Conservation (phyloP, 208 protist species). For the Angomonas deanei region DNA sequence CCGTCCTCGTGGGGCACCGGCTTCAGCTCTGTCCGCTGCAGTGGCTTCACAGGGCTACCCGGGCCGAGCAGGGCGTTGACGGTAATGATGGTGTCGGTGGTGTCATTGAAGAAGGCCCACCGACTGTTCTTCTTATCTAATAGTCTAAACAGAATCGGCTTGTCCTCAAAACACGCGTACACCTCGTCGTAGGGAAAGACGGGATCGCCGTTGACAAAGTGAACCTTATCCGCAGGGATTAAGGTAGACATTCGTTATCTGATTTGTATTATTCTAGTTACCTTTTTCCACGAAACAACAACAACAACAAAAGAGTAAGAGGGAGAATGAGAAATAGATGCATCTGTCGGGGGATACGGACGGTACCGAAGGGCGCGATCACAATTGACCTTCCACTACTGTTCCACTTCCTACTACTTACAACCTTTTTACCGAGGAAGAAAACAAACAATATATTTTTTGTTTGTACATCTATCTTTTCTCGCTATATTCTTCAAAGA, state of each 20-base stretch:
- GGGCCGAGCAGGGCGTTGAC: slow-evolving; percentile 19
- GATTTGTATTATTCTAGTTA: neutral
- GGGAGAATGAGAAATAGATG: too few species aligned
- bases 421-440: too few species aligned
- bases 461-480: too few species aligned
- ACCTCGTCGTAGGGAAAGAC: slow-evolving; percentile 18
- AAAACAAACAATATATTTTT: too few species aligned
- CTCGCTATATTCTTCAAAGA: too few species aligned
- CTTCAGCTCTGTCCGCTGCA: slow-evolving; percentile 25
- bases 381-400: too few species aligned
- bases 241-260: neutral
- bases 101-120: slow-evolving; percentile 66
- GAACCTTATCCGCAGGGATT: slow-evolving; percentile 14
- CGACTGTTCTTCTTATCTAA: slow-evolving; percentile 20
- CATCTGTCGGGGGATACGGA: too few species aligned
- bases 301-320: neutral
- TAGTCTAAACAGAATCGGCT: slow-evolving; percentile 48
- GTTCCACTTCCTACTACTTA: too few species aligned
- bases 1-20: neutral
- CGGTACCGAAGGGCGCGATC: too few species aligned
- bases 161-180: slow-evolving; percentile 42
- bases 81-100: slow-evolving; percentile 28
- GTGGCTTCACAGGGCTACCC: slow-evolving; percentile 31
- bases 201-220: slow-evolving; percentile 18
- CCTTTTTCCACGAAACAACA: neutral